Evolutionary conservation across 2,329 filamentous ascomycete species (phyloP).

Genomic region (Mycogone perniciosa): DNA sequence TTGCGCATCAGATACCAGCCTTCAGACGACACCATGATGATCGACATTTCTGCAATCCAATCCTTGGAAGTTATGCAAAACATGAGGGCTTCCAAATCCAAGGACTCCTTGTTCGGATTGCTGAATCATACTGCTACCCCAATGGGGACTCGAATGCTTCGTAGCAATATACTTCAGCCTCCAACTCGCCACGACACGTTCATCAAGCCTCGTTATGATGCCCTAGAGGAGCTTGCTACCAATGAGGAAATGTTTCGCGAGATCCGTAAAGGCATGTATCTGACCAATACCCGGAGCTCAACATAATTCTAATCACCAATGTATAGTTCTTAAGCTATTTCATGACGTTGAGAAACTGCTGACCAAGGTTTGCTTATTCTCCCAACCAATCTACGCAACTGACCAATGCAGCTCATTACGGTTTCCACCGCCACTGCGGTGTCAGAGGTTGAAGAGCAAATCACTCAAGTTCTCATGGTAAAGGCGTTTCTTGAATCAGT

Average conservation of each 20-base stretch:
- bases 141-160: conserved; percentile 79
- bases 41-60: conserved; percentile 80
- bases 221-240: conserved; percentile 71
- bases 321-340: conserved; percentile 63
- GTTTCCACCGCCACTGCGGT: conserved; percentile 61
- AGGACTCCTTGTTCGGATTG: conserved; percentile 75
- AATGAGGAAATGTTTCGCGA: conserved; percentile 82
- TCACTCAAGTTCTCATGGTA: conserved; percentile 81
- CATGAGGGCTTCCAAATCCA: conserved; percentile 67
- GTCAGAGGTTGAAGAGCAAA: conserved; percentile 66
- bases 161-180: conserved; percentile 83
- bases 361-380: conserved; percentile 53
- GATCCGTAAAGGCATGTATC: conserved; percentile 56
- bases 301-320: neutral
- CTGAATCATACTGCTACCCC: conserved; percentile 80
- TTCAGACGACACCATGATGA: conserved; percentile 91
- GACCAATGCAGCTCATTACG: conserved; percentile 64
- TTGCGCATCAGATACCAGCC: conserved; percentile 81
- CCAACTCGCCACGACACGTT: conserved; percentile 62
- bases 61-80: conserved; percentile 91
- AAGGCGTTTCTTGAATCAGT: conserved; percentile 74
- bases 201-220: conserved; percentile 68
- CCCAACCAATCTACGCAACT: neutral
- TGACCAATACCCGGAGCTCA: neutral
- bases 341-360: conserved; percentile 74